Evolutionary conservation across 108 stramenopile species (phyloP).

Genomic region (Cyclostephanos invisitatus): DNA sequence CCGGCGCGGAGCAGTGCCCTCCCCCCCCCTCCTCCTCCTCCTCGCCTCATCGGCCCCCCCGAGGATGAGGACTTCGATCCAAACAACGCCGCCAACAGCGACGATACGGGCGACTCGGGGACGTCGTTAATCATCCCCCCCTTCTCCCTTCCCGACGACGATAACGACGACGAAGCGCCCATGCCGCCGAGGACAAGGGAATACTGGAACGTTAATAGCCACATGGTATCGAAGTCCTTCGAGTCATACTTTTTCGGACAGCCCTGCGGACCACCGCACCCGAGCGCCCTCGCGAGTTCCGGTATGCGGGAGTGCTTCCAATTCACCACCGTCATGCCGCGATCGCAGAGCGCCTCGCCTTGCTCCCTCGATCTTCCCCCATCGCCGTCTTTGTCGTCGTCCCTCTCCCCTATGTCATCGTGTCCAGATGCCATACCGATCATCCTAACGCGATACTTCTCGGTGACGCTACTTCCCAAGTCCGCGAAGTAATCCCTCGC

Average conservation of each 20-base stretch:
- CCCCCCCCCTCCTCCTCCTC: background rate
- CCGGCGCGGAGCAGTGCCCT: too few relatives aligned
- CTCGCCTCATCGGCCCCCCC: background rate
- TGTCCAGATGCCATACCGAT: background rate
- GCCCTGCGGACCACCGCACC: slow-evolving; percentile 37
- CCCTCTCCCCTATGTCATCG: background rate
- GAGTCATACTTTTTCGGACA: slow-evolving; percentile 41
- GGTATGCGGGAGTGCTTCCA: slow-evolving; percentile 53
- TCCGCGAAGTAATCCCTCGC: slow-evolving; percentile 32
- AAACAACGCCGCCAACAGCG: background rate
- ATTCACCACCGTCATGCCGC: slow-evolving; percentile 44
- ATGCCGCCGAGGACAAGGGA: slow-evolving; percentile 10
- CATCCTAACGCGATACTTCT: slow-evolving; percentile 10
- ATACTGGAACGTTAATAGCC: slow-evolving; percentile 45
- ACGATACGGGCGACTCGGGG: background rate
- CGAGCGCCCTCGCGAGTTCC: slow-evolving; percentile 32
- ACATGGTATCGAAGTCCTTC: slow-evolving; percentile 48
- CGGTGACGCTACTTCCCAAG: slow-evolving; percentile 31
- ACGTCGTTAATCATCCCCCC: background rate
- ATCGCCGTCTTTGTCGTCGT: background rate
- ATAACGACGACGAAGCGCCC: background rate
- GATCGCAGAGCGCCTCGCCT: slow-evolving; percentile 9
- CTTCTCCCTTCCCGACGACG: background rate
- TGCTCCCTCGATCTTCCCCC: background rate
- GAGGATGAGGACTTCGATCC: background rate